A percentile compares a stretch with the other conserved stretches of the same genome.
Conservation (phyloP, 2,329 filamentous ascomycete species). For the Trichoderma sp. region DNA sequence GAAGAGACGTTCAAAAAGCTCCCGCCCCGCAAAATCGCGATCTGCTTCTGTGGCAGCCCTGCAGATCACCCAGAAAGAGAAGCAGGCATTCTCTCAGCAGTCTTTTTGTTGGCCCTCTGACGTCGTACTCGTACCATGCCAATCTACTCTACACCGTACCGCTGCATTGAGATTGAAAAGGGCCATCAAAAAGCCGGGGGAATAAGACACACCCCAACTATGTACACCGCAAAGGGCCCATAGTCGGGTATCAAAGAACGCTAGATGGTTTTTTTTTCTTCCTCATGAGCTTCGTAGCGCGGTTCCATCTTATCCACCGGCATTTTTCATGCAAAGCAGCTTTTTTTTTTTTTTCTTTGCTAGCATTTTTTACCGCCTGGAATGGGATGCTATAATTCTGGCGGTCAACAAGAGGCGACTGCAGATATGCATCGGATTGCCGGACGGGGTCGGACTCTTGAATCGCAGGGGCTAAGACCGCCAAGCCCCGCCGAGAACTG, state of each 20-base stretch:
- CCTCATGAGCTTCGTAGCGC: neutral
- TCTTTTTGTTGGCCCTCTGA: neutral
- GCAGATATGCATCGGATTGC: constrained; percentile 18
- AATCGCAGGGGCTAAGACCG: neutral
- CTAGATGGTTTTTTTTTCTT: neutral
- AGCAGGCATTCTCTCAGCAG: constrained; percentile 5
- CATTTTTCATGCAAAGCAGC: constrained; percentile 13
- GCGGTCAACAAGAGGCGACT: constrained; percentile 13
- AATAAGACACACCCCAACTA: neutral
- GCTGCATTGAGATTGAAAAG: neutral
- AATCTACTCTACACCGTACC: neutral
- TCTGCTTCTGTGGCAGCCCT: constrained; percentile 19
- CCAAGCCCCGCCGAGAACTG: constrained; percentile 18
- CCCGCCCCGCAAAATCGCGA: constrained; percentile 19
- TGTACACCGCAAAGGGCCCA: neutral
- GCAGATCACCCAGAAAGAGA: constrained; percentile 16
- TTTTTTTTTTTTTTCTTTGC: neutral
- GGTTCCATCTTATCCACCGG: constrained; percentile 2
- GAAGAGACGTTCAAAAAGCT: neutral
- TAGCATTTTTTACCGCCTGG: constrained; percentile 13
- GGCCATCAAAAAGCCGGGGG: neutral
- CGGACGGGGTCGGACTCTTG: neutral
- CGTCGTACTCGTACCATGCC: constrained; percentile 14
- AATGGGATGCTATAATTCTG: constrained; percentile 7
- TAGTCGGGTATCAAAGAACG: neutral